Evolutionary conservation across 73 alveolate genomes (phyloP).

Genomic region (Paramecium biaurelia): DNA sequence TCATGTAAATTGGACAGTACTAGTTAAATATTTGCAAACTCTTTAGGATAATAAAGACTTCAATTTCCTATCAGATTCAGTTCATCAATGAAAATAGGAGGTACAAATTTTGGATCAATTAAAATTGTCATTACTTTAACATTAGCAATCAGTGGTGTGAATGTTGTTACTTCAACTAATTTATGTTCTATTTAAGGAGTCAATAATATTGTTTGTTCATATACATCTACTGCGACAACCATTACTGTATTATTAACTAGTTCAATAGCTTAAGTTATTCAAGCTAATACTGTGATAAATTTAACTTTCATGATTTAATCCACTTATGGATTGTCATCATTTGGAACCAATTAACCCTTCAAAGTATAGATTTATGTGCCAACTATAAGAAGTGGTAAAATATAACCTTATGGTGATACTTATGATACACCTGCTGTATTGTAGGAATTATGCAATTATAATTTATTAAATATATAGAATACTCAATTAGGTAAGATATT

Average conservation of each 20-base stretch:
- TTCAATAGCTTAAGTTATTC: background rate
- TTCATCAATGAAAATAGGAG: background rate
- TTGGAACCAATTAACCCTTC: background rate
- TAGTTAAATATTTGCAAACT: background rate
- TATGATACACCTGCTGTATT: background rate
- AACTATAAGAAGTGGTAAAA: background rate
- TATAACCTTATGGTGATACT: background rate
- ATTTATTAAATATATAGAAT: background rate
- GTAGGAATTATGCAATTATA: background rate
- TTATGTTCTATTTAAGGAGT: background rate
- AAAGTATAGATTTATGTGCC: background rate
- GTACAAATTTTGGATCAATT: background rate
- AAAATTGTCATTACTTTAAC: background rate
- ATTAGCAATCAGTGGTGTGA: background rate
- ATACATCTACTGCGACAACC: background rate
- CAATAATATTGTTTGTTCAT: background rate
- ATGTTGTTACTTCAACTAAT: background rate
- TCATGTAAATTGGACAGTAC: background rate
- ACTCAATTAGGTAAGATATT: background rate
- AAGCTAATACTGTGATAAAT: background rate
- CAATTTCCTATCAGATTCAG: background rate
- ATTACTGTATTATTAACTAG: background rate
- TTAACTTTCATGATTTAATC: background rate
- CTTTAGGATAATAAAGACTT: conserved; percentile 7
- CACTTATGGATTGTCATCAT: background rate